Conservation (phyloP, 139 green algal species). For the Chlorella sp. region DNA sequence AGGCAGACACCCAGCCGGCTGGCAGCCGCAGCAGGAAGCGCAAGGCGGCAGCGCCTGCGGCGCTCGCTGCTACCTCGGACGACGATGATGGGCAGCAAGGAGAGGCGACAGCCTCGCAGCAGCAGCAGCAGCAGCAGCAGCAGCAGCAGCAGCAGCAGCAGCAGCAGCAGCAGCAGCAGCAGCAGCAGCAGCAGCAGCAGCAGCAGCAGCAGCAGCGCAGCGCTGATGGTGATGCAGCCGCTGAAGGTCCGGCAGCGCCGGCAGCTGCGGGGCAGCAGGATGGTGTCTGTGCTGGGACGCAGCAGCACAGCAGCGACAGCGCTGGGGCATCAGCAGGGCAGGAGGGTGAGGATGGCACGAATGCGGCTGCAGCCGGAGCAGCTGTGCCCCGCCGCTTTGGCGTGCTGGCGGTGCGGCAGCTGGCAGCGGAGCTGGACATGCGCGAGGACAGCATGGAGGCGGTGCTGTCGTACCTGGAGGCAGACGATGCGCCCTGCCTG, state of each 20-base stretch:
- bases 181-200: neutral
- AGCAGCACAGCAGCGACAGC: too few relatives aligned
- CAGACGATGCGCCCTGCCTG: slow-evolving; percentile 21
- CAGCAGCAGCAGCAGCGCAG: neutral
- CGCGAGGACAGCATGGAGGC: slow-evolving; percentile 78
- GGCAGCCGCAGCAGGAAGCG: slow-evolving; percentile 6
- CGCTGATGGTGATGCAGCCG: too few relatives aligned
- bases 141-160: neutral
- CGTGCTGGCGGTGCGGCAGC: slow-evolving; percentile 39
- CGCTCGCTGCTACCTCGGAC: neutral
- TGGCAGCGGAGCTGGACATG: slow-evolving; percentile 61
- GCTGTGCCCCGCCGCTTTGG: slow-evolving; percentile 34
- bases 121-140: neutral
- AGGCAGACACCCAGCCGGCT: neutral
- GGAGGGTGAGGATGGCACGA: too few relatives aligned
- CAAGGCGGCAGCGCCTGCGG: neutral
- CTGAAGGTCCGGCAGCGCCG: neutral
- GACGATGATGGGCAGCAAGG: neutral
- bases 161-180: neutral
- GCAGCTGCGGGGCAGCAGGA: too few relatives aligned
- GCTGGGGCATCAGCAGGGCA: too few relatives aligned
- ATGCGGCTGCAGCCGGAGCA: neutral
- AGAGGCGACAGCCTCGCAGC: too few relatives aligned
- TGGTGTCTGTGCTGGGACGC: too few relatives aligned
- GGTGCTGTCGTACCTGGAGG: slow-evolving; percentile 76